Conservation (phyloP, 306 rosid genomes). For the Castanea mollissima region DNA sequence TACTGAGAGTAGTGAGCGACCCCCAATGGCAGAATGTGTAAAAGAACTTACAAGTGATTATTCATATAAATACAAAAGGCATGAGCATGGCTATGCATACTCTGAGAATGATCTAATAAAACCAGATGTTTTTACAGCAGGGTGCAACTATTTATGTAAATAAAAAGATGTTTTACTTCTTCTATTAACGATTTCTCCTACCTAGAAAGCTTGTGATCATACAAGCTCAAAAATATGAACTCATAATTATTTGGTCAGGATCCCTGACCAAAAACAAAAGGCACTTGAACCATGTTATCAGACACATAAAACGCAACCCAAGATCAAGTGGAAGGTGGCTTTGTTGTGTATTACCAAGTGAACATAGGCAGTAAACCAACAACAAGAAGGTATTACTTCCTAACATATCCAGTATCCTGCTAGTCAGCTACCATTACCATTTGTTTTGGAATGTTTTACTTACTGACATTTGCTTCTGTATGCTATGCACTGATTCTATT, state of each 20-base stretch:
- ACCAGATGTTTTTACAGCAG: slow-evolving; percentile 18
- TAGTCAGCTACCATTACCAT: slow-evolving; percentile 2
- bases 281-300: slow-evolving; percentile 32
- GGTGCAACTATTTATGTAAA: slow-evolving; percentile 15
- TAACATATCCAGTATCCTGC: slow-evolving; percentile 10
- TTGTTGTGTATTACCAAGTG: slow-evolving; percentile 14
- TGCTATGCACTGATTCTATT: background rate
- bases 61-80: slow-evolving; percentile 69
- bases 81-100: slow-evolving; percentile 56
- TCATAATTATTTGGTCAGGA: slow-evolving; percentile 24
- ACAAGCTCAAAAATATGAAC: slow-evolving; percentile 24
- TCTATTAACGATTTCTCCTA: slow-evolving; percentile 16
- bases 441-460: slow-evolving; percentile 21
- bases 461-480: slow-evolving; percentile 8
- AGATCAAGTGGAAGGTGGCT: slow-evolving; percentile 19
- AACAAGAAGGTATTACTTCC: slow-evolving; percentile 24
- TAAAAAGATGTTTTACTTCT: slow-evolving; percentile 20
- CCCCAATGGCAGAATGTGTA: slow-evolving; percentile 80
- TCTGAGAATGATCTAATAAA: slow-evolving; percentile 52
- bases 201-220: slow-evolving; percentile 7
- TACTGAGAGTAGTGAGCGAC: slow-evolving; percentile 72
- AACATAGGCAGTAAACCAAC: slow-evolving; percentile 16
- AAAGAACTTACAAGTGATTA: slow-evolving; percentile 72
- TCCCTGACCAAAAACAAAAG: slow-evolving; percentile 3
- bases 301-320: slow-evolving; percentile 22